These are phyloP conservation scores for Gossypium arboreum DNA, from an alignment of 345 rosid species.

Conservation along the genomic window DNA sequence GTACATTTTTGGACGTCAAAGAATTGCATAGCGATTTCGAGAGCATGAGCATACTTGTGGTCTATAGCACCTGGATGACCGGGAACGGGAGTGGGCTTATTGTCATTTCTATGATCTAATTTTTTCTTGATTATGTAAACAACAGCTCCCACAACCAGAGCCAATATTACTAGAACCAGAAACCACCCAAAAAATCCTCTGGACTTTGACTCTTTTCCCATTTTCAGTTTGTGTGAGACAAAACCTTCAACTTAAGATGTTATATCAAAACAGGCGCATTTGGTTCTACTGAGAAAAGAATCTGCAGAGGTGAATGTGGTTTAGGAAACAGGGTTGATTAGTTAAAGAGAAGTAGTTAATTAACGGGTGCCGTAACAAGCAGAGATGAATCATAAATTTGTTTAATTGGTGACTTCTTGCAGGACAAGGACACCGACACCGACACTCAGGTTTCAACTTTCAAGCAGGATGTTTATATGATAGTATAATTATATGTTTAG, in stretches of 20 bases:
- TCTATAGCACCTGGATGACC: conserved; percentile 86
- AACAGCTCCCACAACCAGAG: conserved; percentile 47
- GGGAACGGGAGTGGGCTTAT: conserved; percentile 48
- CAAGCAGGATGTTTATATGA: conserved; percentile 14
- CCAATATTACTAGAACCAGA: conserved; percentile 47
- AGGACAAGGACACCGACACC: conserved; percentile 12
- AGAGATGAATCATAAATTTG: background rate
- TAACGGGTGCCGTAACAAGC: conserved; percentile 1
- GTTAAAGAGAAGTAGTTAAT: conserved; percentile 5
- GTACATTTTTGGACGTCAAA: conserved; percentile 89
- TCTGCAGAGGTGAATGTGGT: background rate
- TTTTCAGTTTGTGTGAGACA: conserved; percentile 17
- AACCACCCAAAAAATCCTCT: conserved; percentile 72
- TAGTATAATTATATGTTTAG: background rate
- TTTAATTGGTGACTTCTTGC: background rate
- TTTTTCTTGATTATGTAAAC: conserved; percentile 51
- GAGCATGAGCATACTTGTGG: conserved; percentile 80
- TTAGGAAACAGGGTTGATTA: background rate
- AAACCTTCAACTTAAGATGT: conserved; percentile 3
- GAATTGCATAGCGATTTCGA: conserved; percentile 75
- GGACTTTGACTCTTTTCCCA: conserved; percentile 65
- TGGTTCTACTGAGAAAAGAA: background rate
- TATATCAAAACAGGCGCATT: conserved; percentile 16
- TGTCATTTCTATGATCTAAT: conserved; percentile 36
- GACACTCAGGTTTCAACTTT: background rate